Evolutionary conservation across 441 rosid species (phyloP), one percentile per base, ranked within the genome.

Genomic region (Isatis lusitanica): DNA sequence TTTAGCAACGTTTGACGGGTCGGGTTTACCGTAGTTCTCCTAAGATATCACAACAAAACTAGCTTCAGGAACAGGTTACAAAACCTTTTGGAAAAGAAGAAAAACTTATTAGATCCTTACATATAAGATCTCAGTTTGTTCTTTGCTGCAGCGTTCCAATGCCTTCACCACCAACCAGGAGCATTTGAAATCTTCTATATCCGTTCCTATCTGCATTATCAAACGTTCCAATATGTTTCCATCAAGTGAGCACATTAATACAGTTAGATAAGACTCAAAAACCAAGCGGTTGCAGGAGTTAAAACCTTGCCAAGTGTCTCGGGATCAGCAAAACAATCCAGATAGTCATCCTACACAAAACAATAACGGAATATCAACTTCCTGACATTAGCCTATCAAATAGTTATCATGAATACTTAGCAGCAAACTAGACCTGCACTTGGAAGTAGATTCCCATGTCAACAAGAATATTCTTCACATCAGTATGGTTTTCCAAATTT

Each of bases 151-250:
- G 17, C 80, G 80, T 77, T 89, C 93, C 66, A 91, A 79, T 10
- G 95, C 97, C 79, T 85, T 93, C 26, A 90, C 97, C 30, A 88
- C 93, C 87, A 93, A 72, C 95, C 98, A 93, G 10, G 98, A 91
- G 87, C 98, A 91, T 83, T 93, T 93, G 56, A 89, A 91, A 81
- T 91, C 97, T 84, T 89, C 96, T 56, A 91, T 91, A 81, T 93
- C 97, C 5, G 98, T 91, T 73, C 98, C 97, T 58, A 87, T 86
- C 98, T 93, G 88, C 66, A 17, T 66, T 33, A 66, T 31, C 10
- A 36, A 70, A 77, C 39, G 7, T 66, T 50, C 5, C 40, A 70
- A 31, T 2, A 64, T 40, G 56, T 13, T 28, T 31, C 51, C 56
- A 33, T 42, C 51, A 51, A 42, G 48, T 70, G 11, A 66, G 51